A percentile compares a stretch with the other conserved stretches of the same genome.
These are phyloP conservation scores for Taphrina communis DNA, from an alignment of 1,139 yeast species.

Conservation along the genomic window DNA sequence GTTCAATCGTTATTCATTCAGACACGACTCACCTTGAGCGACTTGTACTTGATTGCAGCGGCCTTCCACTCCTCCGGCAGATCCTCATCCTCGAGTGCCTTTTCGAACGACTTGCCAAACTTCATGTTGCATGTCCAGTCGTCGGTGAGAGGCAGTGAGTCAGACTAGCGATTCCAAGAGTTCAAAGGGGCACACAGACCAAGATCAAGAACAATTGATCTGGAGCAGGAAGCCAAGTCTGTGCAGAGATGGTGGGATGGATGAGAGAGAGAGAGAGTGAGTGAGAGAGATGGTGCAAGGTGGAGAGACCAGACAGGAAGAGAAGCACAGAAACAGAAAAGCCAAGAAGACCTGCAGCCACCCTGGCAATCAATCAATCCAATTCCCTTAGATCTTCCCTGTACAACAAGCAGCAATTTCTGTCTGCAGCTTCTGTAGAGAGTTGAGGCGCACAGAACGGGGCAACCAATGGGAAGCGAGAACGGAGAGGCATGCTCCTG, in stretches of 20 bases:
- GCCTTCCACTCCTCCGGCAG: slow-evolving; percentile 73
- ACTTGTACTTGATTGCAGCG: slow-evolving; percentile 73
- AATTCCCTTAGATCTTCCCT: no score
- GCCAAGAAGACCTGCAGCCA: not conserved
- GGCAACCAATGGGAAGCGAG: slow-evolving; percentile 7
- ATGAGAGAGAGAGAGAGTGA: not conserved
- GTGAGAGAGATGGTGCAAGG: not conserved
- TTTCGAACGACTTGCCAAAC: slow-evolving; percentile 74
- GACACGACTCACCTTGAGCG: slow-evolving; percentile 63
- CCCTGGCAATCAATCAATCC: no score
- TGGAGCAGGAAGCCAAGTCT: not conserved
- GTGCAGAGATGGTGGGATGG: not conserved
- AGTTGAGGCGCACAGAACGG: not conserved
- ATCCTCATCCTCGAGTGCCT: slow-evolving; percentile 64
- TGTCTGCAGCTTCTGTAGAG: no score
- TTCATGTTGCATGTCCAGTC: slow-evolving; percentile 47
- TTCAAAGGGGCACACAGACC: no score
- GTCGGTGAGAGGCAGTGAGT: no score
- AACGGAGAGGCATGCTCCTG: not conserved
- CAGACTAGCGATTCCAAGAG: not conserved
- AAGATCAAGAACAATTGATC: no score
- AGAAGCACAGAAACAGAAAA: not conserved
- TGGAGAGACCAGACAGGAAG: not conserved
- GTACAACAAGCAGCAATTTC: no score
- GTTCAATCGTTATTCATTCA: no score